Evolutionary conservation across 208 protist species (phyloP).

Genomic region (Crithidia thermophila): DNA sequence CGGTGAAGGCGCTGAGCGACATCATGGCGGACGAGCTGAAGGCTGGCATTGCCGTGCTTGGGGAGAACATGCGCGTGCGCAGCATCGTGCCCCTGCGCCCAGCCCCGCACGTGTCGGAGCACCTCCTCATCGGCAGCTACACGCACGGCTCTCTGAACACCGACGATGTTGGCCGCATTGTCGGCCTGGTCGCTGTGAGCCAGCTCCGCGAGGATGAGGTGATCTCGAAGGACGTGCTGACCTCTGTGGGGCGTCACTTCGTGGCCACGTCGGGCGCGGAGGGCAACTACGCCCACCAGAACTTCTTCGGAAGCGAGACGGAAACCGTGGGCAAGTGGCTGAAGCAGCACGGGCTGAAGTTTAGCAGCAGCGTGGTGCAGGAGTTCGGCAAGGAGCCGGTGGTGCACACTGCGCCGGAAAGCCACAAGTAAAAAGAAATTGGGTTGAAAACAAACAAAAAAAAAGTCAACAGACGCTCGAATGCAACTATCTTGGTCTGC

Average conservation of each 20-base stretch:
- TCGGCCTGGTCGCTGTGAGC: conserved; percentile 77
- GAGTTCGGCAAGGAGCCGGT: conserved; percentile 92
- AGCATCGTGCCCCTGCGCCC: conserved; percentile 54
- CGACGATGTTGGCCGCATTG: conserved; percentile 71
- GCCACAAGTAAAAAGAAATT: conserved; percentile 28
- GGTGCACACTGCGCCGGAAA: conserved; percentile 49
- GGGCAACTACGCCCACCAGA: conserved; percentile 78
- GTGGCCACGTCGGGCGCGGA: conserved; percentile 79
- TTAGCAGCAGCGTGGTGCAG: conserved; percentile 78
- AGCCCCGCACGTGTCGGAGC: conserved; percentile 50
- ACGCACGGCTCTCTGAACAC: conserved; percentile 64
- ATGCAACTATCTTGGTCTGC: no score
- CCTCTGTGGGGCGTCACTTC: conserved; percentile 78
- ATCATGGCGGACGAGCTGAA: conserved; percentile 45
- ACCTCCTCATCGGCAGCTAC: conserved; percentile 77
- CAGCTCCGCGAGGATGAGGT: conserved; percentile 35
- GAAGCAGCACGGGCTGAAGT: conserved; percentile 72
- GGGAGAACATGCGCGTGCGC: conserved; percentile 82
- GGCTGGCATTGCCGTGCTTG: conserved; percentile 72
- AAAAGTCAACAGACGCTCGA: no score
- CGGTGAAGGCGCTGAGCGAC: conserved; percentile 44
- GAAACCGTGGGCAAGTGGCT: conserved; percentile 89
- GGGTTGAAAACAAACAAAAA: no score
- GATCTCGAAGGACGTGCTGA: conserved; percentile 48
- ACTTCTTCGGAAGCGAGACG: conserved; percentile 69